phyloP scores from a whole-genome alignment of 305 asterid species.

The Fraxinus baroniana region DNA sequence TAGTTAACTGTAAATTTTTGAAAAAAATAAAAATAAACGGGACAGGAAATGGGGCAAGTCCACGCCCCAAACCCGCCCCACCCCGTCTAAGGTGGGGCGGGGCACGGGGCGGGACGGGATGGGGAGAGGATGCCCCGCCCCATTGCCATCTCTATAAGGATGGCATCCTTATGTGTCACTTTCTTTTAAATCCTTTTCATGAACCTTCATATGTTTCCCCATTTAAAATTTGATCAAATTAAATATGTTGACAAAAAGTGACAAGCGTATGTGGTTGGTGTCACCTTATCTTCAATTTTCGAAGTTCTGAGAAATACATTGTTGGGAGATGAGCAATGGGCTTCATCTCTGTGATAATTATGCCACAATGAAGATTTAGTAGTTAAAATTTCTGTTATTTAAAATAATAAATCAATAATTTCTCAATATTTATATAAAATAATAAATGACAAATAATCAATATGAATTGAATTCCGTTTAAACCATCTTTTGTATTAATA shows the following conservation, averaged over 20 bases:
- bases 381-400: background rate
- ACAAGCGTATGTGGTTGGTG: background rate
- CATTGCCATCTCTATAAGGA: no score
- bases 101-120: no score
- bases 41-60: no score
- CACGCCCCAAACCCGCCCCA: no score
- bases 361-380: background rate
- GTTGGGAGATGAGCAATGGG: no score
- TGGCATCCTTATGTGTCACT: background rate
- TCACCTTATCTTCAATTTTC: background rate
- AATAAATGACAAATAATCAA: background rate
- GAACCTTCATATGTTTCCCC: conserved; percentile 8
- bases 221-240: background rate
- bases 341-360: background rate
- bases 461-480: no score
- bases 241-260: background rate
- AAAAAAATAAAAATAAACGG: no score
- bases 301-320: background rate
- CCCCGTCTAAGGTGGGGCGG: no score
- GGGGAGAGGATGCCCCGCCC: no score
- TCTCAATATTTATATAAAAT: background rate
- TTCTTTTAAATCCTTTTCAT: background rate
- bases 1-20: no score
- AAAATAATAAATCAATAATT: no score
- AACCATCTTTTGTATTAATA: no score